A percentile compares a stretch with the other conserved stretches of the same genome.
phyloP scores from a whole-genome alignment of 208 protist species.

The Lotmaria passim region DNA sequence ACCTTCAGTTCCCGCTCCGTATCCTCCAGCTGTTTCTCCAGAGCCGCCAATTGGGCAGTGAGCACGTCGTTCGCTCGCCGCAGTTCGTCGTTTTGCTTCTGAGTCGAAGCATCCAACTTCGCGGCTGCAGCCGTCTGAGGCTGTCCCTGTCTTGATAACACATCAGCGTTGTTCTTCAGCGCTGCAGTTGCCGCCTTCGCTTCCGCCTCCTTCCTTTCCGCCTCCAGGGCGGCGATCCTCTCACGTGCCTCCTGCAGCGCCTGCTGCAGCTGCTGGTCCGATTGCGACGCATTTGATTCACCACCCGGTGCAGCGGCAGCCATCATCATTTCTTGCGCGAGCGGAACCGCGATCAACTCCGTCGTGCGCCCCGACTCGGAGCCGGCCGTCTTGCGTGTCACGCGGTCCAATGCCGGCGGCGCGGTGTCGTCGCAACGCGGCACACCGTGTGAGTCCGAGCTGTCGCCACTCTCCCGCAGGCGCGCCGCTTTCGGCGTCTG shows the following conservation, averaged over 20 bases:
- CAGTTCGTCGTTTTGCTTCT: constrained; percentile 36
- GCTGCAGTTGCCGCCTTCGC: neutral
- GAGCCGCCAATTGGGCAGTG: constrained; percentile 12
- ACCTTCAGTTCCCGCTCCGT: constrained; percentile 18
- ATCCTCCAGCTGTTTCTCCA: constrained; percentile 18
- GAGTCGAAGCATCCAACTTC: constrained; percentile 14
- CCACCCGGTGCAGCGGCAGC: constrained; percentile 7
- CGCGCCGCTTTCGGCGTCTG: constrained; percentile 3
- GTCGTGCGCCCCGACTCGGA: constrained; percentile 4
- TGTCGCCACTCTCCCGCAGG: constrained; percentile 7
- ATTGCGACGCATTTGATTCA: neutral
- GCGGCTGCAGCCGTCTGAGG: neutral
- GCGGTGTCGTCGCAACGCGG: neutral
- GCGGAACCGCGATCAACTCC: constrained; percentile 22
- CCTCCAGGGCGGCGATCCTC: neutral
- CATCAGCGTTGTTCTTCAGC: neutral
- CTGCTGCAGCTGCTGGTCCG: constrained; percentile 1
- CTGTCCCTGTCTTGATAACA: neutral
- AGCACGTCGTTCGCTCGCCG: constrained; percentile 32
- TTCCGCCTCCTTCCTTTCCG: constrained; percentile 2
- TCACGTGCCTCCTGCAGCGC: constrained; percentile 17
- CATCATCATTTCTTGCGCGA: constrained; percentile 22
- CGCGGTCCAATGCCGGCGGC: constrained; percentile 11
- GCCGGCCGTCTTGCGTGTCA: constrained; percentile 8
- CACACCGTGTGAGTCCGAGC: constrained; percentile 1